Evolutionary conservation across 129 eudicot species (phyloP).

Genomic region (Mikania micrantha): DNA sequence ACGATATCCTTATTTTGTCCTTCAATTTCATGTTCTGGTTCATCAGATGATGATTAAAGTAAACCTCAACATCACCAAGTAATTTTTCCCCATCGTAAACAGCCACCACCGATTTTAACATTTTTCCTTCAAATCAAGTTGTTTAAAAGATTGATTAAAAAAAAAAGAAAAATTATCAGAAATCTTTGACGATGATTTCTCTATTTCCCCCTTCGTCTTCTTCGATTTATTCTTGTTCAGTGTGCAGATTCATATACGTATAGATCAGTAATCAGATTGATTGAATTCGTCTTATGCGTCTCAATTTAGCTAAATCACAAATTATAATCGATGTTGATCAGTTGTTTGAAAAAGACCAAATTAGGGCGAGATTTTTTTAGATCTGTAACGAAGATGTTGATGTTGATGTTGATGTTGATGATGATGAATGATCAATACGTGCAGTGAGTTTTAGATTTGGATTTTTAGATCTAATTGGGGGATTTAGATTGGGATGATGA

Average conservation of each 20-base stretch:
- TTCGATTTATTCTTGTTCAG: slow-evolving; percentile 25
- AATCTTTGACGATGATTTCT: background rate
- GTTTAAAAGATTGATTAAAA: background rate
- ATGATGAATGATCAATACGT: slow-evolving; percentile 2
- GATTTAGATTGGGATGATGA: background rate
- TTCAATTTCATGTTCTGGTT: slow-evolving; percentile 34
- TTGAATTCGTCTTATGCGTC: slow-evolving; percentile 26
- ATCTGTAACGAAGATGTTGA: slow-evolving; percentile 29
- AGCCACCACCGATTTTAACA: slow-evolving; percentile 64
- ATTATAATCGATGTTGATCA: slow-evolving; percentile 24
- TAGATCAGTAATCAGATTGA: slow-evolving; percentile 29
- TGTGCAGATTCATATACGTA: slow-evolving; percentile 29
- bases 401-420: background rate
- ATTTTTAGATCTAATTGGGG: slow-evolving; percentile 14
- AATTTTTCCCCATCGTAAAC: slow-evolving; percentile 70
- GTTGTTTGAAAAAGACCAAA: slow-evolving; percentile 5
- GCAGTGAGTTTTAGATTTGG: slow-evolving; percentile 13
- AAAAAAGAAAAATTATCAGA: slow-evolving; percentile 4
- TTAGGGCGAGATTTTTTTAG: slow-evolving; percentile 28
- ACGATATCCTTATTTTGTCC: slow-evolving; percentile 60
- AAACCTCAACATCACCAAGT: slow-evolving; percentile 73
- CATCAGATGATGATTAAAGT: slow-evolving; percentile 28
- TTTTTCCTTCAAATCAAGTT: slow-evolving; percentile 13
- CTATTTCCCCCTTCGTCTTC: slow-evolving; percentile 21
- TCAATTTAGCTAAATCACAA: slow-evolving; percentile 8